Evolutionary conservation across 352 stramenopile genomes (phyloP), one percentile per base, ranked within the genome.

Genomic region (Phytophthora meadii): DNA sequence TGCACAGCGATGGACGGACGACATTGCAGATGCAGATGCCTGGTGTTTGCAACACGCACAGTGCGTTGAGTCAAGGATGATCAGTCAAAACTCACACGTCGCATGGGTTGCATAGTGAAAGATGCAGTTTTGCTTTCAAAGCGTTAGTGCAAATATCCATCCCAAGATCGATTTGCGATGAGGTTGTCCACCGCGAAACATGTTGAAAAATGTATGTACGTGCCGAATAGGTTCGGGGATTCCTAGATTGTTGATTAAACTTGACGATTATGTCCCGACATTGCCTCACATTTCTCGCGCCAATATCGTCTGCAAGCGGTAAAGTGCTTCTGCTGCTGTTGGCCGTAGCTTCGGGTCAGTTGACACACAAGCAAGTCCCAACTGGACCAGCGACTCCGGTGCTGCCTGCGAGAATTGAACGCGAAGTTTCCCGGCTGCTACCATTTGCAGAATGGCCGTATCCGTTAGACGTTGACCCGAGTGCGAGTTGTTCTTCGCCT

Each of bases 371-470:
- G 58, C 61, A 3, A 64, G 51, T 4, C 54, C 71, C 6, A 74
- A 53, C 9, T 74, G 28, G 19, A 70, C 56, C 39, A 76, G 60
- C 12, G 74, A 68, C 11, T 52, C 8, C 4, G 60, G 60, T 14
- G 14, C 34, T 1, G 19, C 37, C 28, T 40, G 41, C 1, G 75
- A 81, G 17, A 84, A 81, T 45, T 72, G 36, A 10, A 82, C 62
- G 0, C 50, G 63, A 6, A 84, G 39, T 54, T 71, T 64, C 2
- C 78, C 75, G 3, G 65, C 56, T 14, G 73, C 68, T 12, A 79
- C 72, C 30, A 82, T 56, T 61, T 87, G 74, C 14, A 86, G 34
- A 39, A 84, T 72, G 7, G 70, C 74, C 2, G 72, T 58, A 28
- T 81, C 73, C 0, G 73, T 60, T 11, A 76, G 22, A 50, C 27